Base-by-base conservation (phyloP, 352 stramenopile genomes). In the Globisporangium polare region DNA sequence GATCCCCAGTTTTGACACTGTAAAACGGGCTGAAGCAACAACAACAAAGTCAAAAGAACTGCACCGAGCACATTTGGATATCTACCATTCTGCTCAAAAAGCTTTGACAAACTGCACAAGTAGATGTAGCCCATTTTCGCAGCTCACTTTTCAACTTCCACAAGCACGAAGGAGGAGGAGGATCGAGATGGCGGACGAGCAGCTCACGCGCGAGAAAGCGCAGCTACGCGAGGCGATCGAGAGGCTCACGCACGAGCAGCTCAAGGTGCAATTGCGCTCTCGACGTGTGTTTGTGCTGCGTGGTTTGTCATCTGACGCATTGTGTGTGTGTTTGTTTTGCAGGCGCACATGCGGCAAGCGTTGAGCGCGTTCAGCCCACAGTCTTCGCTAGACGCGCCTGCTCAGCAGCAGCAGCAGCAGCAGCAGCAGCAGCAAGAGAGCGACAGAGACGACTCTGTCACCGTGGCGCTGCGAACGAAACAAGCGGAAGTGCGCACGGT, bases 311-410 rank as follows among this genome's bases (percentile, higher is more conserved):
- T 18, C 15, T 43, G 4, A 18, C 39, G 15, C 9, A 22, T 49
- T 41, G 33, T 33, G 29, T 42, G 46, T 42, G 9, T 46, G 35
- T 29, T 1, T 52, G 18, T 43, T 33, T 22, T 29, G 10, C 59
- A 95, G 86, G 71, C 62, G 46, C 73, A 95, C 70, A 95, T 95
- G 84, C 57, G 81, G 24, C 55, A 68, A 45, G 83, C 84, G n/a
- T 52, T 95, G 15, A 67, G 70, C 13, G 62, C 65, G 17, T 92
- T 92, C 31, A 47, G 70, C 29, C 46, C 63, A 42, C 12, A 49
- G 27, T 2, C 68, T 5, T 27, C 47, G 12, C 0, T 37, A 1
- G 37, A 43, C n/a, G 7, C 27, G 7, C 17, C 37, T 59, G 51
- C 58, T 4, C 31, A 12, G 13, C 39, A 67, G 12, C 53, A 22